A percentile compares a stretch with the other conserved stretches of the same genome.
Evolutionary conservation across 495 filamentous ascomycete genomes (phyloP).

Genomic region (Aspergillus homomorphus): DNA sequence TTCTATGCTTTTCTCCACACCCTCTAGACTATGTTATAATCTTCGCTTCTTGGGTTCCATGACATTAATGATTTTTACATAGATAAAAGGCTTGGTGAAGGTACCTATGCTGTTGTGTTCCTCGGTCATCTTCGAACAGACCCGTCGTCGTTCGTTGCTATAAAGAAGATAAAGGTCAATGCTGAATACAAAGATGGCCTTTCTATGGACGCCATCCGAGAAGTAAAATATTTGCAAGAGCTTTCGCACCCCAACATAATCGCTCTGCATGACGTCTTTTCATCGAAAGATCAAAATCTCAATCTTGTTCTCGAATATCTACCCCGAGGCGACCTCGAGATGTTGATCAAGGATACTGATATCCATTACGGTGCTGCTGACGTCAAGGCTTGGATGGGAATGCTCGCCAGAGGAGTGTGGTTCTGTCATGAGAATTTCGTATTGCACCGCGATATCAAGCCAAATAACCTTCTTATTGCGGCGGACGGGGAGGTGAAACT

Average conservation of each 20-base stretch:
- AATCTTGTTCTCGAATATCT: conserved; percentile 93
- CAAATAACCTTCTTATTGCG: conserved; percentile 94
- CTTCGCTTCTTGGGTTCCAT: not conserved
- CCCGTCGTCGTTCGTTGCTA: conserved; percentile 72
- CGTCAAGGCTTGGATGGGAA: conserved; percentile 98
- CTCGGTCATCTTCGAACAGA: conserved; percentile 71
- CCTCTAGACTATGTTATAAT: too few species aligned
- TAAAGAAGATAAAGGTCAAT: conserved; percentile 98
- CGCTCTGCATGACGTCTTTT: conserved; percentile 84
- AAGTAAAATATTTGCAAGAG: conserved; percentile 92
- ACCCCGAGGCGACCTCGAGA: conserved; percentile 85
- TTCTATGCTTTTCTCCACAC: not conserved
- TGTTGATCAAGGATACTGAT: conserved; percentile 81
- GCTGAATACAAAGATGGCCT: conserved; percentile 81
- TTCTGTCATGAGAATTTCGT: conserved; percentile 96
- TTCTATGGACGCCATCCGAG: conserved; percentile 88
- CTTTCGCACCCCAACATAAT: conserved; percentile 97
- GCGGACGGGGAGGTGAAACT: conserved; percentile 90
- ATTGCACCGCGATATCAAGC: conserved; percentile 97
- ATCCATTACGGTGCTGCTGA: conserved; percentile 77
- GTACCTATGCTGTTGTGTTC: conserved; percentile 96
- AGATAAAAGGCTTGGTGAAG: conserved; percentile 91
- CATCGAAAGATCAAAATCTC: conserved; percentile 87
- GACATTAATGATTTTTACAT: conserved; percentile 2
- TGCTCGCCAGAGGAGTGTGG: conserved; percentile 89